Evolutionary conservation across 345 rosid species (phyloP), one percentile per base, ranked within the genome.

Genomic region (Carallia brachiata): DNA sequence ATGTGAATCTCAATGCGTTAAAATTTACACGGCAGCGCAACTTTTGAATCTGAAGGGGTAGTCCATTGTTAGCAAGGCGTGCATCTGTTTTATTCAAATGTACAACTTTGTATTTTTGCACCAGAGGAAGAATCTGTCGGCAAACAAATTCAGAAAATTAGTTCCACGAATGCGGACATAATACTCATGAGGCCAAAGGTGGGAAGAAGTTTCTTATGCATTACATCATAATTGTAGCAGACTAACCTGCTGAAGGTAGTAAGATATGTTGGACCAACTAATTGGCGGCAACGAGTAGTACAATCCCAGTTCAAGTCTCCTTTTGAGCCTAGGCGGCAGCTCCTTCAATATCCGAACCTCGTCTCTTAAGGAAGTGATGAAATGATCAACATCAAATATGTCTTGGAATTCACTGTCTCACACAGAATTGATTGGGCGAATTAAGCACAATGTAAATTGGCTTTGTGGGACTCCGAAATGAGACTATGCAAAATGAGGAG

Each of bases 181-280:
- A 0, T 54, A 19, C 10, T 44, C 50, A 4, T 34, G 63, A 64
- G 52, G 27, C 28, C 56, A 28, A 0, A 0, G 47, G 55, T 52
- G 5, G 39, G n/a, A 6, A 59, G 6, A 39, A 52, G 60, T 74
- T 34, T 64, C 27, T 19, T 68, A 62, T 40, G 55, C 59, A 12
- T 5, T 53, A 28, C 27, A 10, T 63, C 31, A 44, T 28, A 52
- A 56, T 40, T 30, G 15, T 36, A 63, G 57, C 5, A 36, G 70
- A 67, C 76, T 39, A 65, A 94, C 98, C 93, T 86, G 95, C 67
- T 88, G 74, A 58, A 36, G 78, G 72, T 95, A 95, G 82, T 95
- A 95, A 53, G 97, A 88, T 66, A 90, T 78, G 78, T 92, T 78
- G 1, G 99, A 95, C 99, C 99, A 95, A 66, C 99, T 95, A 66